Evolutionary conservation across 495 filamentous ascomycete genomes (phyloP), one percentile per base, ranked within the genome.

Genomic region (Melanomma pulvis-pyrius): DNA sequence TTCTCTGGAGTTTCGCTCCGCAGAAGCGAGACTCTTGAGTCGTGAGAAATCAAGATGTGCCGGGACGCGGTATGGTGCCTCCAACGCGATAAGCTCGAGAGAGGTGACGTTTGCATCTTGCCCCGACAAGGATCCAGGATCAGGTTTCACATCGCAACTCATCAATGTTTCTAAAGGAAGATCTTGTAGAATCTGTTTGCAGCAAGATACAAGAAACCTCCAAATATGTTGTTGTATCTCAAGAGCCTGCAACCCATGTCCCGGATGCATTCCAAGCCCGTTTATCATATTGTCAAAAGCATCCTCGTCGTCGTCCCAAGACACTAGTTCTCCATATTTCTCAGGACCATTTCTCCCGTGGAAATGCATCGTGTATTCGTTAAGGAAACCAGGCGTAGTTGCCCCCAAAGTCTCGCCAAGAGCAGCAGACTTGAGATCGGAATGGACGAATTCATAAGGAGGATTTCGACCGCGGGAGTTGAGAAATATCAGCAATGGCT

Each of bases 11-110:
- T 71, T 60, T 1, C 56, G 57, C 57, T 71, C 74, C 0, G 83
- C 77, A 1, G 48, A 30, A 1, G 85, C 53, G 1, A 87, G 58
- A 0, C 66, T 47, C 41, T 77, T 56, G 1, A 86, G 46, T 17
- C 73, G 73, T 8, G 17, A 30, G 28, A 85, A 71, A 59, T 86
- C 75, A 0, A 82, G 50, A 5, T 69, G 1, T 1, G 59, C 70
- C 0, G 81, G 82, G 15, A 75, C 50, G 3, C 78, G 74, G 61
- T 85, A 85, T 0, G 78, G 81, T 6, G 77, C 77, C 65, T 85
- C 83, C 9, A 72, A 61, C 5, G 76, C 68, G 44, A 78, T 75
- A 21, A 67, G 60, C 12, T 62, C 70, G 24, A 53, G 13, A 12
- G 79, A 59, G 30, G 78, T 77, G 8, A 71, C 17, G 19, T 61